Percentiles rank a stretch among this genome's conserved stretches.
Evolutionary conservation across 2,329 filamentous ascomycete species (phyloP).

Genomic region (Penicillium freii): DNA sequence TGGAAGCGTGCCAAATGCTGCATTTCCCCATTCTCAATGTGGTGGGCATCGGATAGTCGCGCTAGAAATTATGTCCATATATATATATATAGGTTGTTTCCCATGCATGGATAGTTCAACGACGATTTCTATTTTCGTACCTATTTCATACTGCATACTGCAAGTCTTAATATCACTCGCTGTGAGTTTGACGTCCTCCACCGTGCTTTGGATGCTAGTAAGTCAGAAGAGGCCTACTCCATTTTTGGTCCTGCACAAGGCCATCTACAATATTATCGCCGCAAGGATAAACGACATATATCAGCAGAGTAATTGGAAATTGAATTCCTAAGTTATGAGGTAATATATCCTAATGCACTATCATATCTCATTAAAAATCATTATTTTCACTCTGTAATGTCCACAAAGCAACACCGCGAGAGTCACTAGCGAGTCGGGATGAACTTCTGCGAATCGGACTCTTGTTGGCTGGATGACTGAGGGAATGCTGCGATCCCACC

Average conservation of each 20-base stretch:
- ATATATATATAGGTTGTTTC: too few species aligned
- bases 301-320: background rate
- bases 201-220: too few species aligned
- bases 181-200: too few species aligned
- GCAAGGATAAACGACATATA: background rate
- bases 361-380: slow-evolving; percentile 5
- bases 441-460: slow-evolving; percentile 66
- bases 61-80: too few species aligned
- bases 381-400: background rate
- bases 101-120: too few species aligned
- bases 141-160: too few species aligned
- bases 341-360: background rate
- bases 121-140: too few species aligned
- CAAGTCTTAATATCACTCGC: too few species aligned
- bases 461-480: slow-evolving; percentile 65
- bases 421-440: slow-evolving; percentile 48
- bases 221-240: too few species aligned
- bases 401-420: background rate
- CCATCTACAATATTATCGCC: background rate
- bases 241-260: background rate
- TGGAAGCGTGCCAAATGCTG: too few species aligned
- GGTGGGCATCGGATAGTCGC: too few species aligned
- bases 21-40: too few species aligned
- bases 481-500: slow-evolving; percentile 74
- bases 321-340: background rate